A percentile compares a stretch with the other conserved stretches of the same genome.
These are phyloP conservation scores for Diplocarpon rosae DNA, from an alignment of 2,329 filamentous ascomycete genomes.

Conservation along the genomic window DNA sequence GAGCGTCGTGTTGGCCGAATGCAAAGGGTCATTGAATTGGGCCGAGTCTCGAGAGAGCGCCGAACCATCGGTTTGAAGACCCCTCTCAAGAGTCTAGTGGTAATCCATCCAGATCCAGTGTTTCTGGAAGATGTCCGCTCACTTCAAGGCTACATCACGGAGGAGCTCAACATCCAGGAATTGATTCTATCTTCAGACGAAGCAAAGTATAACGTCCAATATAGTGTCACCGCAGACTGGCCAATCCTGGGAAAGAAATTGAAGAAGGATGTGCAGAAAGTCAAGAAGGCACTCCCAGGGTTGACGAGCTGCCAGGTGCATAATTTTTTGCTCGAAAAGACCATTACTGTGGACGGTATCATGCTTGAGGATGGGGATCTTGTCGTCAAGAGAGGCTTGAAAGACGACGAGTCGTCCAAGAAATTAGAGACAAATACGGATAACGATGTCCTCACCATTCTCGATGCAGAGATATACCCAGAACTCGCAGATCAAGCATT, in stretches of 20 bases:
- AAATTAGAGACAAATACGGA: constrained; percentile 81
- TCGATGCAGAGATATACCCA: constrained; percentile 73
- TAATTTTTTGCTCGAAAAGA: constrained; percentile 60
- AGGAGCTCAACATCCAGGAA: constrained; percentile 85
- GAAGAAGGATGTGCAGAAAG: constrained; percentile 84
- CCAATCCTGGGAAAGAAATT: constrained; percentile 92
- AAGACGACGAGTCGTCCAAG: constrained; percentile 58
- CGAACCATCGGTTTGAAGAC: constrained; percentile 80
- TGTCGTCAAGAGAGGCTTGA: constrained; percentile 67
- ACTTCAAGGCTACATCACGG: constrained; percentile 76
- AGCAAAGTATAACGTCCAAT: constrained; percentile 82
- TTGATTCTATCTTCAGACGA: constrained; percentile 79
- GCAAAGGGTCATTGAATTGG: constrained; percentile 92
- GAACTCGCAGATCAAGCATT: constrained; percentile 83
- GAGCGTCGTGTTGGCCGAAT: constrained; percentile 82
- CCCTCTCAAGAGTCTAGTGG: constrained; percentile 77
- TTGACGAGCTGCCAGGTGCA: constrained; percentile 75
- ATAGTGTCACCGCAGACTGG: constrained; percentile 85
- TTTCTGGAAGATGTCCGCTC: constrained; percentile 82
- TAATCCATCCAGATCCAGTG: constrained; percentile 72
- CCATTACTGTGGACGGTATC: constrained; percentile 78
- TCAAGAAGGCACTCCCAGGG: constrained; percentile 78
- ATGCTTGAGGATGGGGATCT: constrained; percentile 73
- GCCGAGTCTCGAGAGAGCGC: constrained; percentile 74
- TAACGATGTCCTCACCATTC: constrained; percentile 78